Base-by-base conservation (phyloP, 2,329 filamentous ascomycete species). In the Spiromastix sp. region DNA sequence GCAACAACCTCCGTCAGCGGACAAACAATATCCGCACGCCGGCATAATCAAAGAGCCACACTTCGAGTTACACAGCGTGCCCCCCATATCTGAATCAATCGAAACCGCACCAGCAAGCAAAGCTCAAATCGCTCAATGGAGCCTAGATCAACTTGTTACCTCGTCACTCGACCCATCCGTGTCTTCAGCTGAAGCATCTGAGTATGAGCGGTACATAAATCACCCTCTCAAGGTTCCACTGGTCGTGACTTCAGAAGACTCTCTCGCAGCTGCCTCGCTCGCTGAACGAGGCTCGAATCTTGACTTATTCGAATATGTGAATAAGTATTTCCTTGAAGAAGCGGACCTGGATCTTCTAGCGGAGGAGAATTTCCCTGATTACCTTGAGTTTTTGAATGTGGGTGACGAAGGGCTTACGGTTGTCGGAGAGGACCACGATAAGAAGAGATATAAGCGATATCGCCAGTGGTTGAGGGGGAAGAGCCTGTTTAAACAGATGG, bases 361-460 rank as follows among this genome's bases (percentile, higher is more conserved):
- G 3, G 78, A 78, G 38, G 77, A 81, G 38, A 83, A 86, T 44
- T 51, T 80, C 30, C 72, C 72, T 13, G 74, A 84, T 39, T 95
- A 93, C 57, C 67, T 67, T 19, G 83, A 91, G 42, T 81, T 91
- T 50, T 57, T 95, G 37, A 74, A 71, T 28, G 74, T 91, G 9
- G 76, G 74, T 4, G 82, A 91, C 41, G 85, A 94, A 49, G 85
- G 85, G 12, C 63, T 98, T 34, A 93, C 85, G 2, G 89, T 96
- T 10, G 79, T 78, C 1, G 80, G 87, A 29, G 87, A 93, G 51
- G 91, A 96, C 57, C 71, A 78, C 30, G 71, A 73, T 26, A 96
- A 93, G 72, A 95, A 96, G 70, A 71, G 91, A 48, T 98, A 98
- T 60, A 96, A 94, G 63, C 84, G 87, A 7, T 98, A 98, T 61